Base-by-base conservation (phyloP, 2,329 filamentous ascomycete genomes). In the Cryphonectria naterciae region DNA sequence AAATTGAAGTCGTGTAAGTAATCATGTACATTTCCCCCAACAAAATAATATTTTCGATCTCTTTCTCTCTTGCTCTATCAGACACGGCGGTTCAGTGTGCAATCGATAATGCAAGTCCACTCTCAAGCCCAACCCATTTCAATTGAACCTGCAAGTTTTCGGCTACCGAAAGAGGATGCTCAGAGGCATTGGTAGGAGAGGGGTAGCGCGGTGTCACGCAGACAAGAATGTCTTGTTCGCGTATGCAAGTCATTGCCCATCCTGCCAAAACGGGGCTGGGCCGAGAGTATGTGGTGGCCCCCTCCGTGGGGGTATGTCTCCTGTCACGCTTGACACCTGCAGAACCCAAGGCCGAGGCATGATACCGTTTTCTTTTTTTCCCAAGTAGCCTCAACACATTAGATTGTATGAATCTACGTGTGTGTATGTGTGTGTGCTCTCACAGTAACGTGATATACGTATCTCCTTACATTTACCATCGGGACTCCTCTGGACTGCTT, bases 161-260 rank as follows among this genome's bases (percentile, higher is more conserved):
- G 68, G 68, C 58, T 70, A 54, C 68, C 68, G 63, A 70, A 70
- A 70, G 54, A 70, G 68, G 68, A 66, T 67, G 52, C 22, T 63
- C 56, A 69, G 35, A 58, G 60, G 46, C 15, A 43, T 58, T 43
- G 61, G 46, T 43, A 32, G 67, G 58, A 32, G 67, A 58, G 67
- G 67, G 67, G 67, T 62, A 68, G 58, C 39, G 65, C 58, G 56
- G 67, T 61, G 56, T 58, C 58, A 58, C 61, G 35, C 49, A 22
- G 63, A 58, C 35, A 35, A n/a, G 39, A 17, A 28, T 22, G 19
- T 49, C n/a, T 41, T 25, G 35, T 19, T 52, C 28, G 62, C 54
- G 68, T 41, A 61, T 70, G 63, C 68, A 70, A 70, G 68, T 63
- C 68, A 70, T 70, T 54, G 39, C 61, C 37, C 58, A 70, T 70